Evolutionary conservation across 2,329 filamentous ascomycete genomes (phyloP).

Genomic region (Penicillium brevicompactum): DNA sequence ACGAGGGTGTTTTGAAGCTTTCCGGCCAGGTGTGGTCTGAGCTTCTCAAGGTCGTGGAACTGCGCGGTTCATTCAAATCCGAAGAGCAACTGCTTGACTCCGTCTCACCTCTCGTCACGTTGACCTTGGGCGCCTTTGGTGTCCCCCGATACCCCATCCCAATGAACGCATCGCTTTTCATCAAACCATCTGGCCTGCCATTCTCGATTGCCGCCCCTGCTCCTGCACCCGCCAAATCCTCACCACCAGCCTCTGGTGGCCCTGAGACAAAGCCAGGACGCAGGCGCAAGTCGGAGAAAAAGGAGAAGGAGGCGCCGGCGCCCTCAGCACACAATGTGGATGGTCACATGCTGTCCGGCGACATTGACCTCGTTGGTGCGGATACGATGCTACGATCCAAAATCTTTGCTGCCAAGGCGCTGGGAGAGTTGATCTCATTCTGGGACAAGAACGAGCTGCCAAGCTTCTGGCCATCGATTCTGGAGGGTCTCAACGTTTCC

Average conservation of each 20-base stretch:
- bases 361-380: constrained; percentile 88
- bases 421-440: constrained; percentile 79
- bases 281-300: constrained; percentile 81
- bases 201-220: constrained; percentile 59
- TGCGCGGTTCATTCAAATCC: constrained; percentile 63
- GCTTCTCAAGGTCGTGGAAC: constrained; percentile 68
- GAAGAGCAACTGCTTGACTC: constrained; percentile 73
- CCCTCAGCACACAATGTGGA: constrained; percentile 89
- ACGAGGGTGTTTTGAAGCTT: constrained; percentile 76
- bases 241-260: constrained; percentile 49
- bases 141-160: constrained; percentile 87
- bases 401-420: constrained; percentile 80
- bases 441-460: constrained; percentile 62
- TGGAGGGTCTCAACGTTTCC: constrained; percentile 69
- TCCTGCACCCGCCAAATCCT: constrained; percentile 41
- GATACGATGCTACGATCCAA: constrained; percentile 88
- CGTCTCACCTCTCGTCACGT: constrained; percentile 76
- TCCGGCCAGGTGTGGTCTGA: constrained; percentile 88
- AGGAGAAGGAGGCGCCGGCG: constrained; percentile 70
- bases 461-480: constrained; percentile 65
- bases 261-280: constrained; percentile 69
- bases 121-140: constrained; percentile 88
- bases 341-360: constrained; percentile 95
- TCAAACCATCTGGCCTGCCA: constrained; percentile 86
- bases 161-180: constrained; percentile 86